phyloP scores from a whole-genome alignment of 495 filamentous ascomycete species.

The Lepraria neglecta region DNA sequence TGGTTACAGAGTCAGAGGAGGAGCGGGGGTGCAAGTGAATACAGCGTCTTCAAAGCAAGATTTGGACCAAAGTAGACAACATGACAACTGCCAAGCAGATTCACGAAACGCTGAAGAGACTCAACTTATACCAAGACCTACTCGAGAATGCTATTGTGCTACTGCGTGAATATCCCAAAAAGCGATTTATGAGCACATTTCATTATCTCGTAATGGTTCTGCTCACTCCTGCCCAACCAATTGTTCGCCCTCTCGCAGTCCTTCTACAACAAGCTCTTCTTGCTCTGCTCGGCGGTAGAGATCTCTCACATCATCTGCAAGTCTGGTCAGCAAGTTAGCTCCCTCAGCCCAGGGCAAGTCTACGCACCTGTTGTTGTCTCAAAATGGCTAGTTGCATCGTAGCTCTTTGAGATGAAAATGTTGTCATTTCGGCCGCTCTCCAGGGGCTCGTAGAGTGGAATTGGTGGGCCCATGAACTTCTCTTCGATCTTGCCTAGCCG shows the following conservation, averaged over 20 bases:
- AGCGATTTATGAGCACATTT: background rate
- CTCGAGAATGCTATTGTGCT: background rate
- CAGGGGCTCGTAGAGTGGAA: slow-evolving; percentile 87
- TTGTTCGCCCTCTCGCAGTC: slow-evolving; percentile 47
- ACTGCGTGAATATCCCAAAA: background rate
- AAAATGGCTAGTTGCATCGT: slow-evolving; percentile 95
- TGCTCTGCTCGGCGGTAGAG: slow-evolving; percentile 84
- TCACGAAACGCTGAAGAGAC: background rate
- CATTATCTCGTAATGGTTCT: background rate
- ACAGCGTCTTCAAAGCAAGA: too few species aligned
- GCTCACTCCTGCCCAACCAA: slow-evolving; percentile 45
- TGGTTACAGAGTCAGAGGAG: background rate
- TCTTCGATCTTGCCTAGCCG: slow-evolving; percentile 91
- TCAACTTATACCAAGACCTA: slow-evolving; percentile 1
- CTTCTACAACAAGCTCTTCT: slow-evolving; percentile 70
- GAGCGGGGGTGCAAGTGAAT: too few species aligned
- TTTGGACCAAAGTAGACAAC: background rate
- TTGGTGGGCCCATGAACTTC: slow-evolving; percentile 90
- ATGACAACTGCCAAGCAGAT: background rate
- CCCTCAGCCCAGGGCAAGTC: too few species aligned
- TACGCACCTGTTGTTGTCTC: slow-evolving; percentile 73
- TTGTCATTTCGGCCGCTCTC: slow-evolving; percentile 81
- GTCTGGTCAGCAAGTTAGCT: slow-evolving; percentile 31
- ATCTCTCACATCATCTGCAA: slow-evolving; percentile 80
- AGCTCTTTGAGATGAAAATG: slow-evolving; percentile 97